These are phyloP conservation scores for Ophiostoma tasmaniense DNA, from an alignment of 2,329 filamentous ascomycete genomes.

Conservation along the genomic window DNA sequence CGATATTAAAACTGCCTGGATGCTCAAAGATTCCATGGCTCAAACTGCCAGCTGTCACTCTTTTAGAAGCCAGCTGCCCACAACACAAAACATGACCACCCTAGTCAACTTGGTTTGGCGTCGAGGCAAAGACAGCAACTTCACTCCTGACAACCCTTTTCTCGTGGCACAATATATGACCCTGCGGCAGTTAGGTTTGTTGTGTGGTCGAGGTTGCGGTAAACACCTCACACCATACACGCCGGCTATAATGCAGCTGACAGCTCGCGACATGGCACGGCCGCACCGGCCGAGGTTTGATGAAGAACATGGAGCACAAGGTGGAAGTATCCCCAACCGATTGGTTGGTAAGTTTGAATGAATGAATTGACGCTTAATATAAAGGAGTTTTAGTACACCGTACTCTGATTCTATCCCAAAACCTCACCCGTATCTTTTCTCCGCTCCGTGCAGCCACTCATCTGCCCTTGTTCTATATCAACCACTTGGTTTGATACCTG, in stretches of 20 bases:
- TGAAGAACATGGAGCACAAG: background rate
- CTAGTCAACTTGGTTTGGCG: background rate
- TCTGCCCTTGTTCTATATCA: conserved; percentile 4
- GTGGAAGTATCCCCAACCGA: background rate
- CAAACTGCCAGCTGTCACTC: background rate
- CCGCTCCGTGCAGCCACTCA: background rate
- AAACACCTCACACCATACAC: background rate
- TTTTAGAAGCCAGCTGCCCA: background rate
- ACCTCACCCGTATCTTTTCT: background rate
- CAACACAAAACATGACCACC: background rate
- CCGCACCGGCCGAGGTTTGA: background rate
- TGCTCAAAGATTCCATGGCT: background rate
- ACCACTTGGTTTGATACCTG: conserved; percentile 10
- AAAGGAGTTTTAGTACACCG: conserved; percentile 3
- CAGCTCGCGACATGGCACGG: background rate
- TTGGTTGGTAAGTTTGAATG: background rate
- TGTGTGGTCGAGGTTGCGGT: background rate
- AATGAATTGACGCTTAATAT: background rate
- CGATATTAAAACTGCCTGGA: background rate
- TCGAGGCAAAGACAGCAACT: background rate
- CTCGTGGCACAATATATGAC: background rate
- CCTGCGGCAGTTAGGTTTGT: background rate
- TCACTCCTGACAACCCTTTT: background rate
- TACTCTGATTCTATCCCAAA: background rate
- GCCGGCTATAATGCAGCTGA: background rate